phyloP scores from a whole-genome alignment of 148 eudicot species.

The Amaranthus palmeri region DNA sequence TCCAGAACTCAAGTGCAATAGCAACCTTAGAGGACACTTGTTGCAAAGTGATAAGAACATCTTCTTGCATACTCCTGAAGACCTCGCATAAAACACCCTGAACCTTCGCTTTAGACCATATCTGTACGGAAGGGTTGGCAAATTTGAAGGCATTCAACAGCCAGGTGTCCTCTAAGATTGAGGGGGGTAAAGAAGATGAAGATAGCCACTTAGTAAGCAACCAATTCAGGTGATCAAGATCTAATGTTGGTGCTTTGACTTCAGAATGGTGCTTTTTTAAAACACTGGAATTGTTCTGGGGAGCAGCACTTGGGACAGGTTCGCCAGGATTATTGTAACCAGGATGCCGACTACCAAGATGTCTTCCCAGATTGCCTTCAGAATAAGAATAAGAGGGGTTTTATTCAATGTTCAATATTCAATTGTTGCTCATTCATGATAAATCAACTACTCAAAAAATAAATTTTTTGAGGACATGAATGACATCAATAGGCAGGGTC shows the following conservation, averaged over 20 bases:
- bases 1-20: constrained; percentile 77
- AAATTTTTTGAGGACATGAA: too few relatives aligned
- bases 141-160: constrained; percentile 60
- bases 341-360: constrained; percentile 83
- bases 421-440: background rate
- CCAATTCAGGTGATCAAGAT: constrained; percentile 82
- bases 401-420: constrained; percentile 4
- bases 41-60: constrained; percentile 45
- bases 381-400: background rate
- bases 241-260: constrained; percentile 45
- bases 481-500: too few relatives aligned
- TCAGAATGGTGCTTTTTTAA: constrained; percentile 53
- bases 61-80: constrained; percentile 65
- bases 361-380: constrained; percentile 86
- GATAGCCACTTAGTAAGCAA: constrained; percentile 74
- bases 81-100: constrained; percentile 53
- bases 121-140: constrained; percentile 57
- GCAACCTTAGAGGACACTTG: constrained; percentile 74
- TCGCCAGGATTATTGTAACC: constrained; percentile 71
- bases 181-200: constrained; percentile 61
- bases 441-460: background rate
- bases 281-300: constrained; percentile 34
- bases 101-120: constrained; percentile 67
- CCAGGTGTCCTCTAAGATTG: constrained; percentile 62
- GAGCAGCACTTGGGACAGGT: constrained; percentile 30